Conservation (phyloP, 2,329 filamentous ascomycete species). For the Diplodia seriata region DNA sequence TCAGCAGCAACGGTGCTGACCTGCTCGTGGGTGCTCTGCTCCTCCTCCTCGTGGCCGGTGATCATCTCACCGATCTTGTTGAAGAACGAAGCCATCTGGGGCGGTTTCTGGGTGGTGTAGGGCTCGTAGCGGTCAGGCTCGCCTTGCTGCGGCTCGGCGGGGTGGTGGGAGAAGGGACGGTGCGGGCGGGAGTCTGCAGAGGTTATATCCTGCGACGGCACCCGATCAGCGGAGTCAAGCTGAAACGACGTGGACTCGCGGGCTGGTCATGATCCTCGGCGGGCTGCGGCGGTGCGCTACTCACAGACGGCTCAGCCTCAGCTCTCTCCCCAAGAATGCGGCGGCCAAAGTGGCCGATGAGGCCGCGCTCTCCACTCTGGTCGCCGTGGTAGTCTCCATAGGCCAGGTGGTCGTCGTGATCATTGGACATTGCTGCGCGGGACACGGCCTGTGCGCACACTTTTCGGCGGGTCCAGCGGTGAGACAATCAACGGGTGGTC, state of each 20-base stretch:
- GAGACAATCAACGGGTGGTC: conserved; percentile 22
- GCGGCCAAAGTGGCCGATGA: conserved; percentile 61
- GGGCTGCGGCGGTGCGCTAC: conserved; percentile 24
- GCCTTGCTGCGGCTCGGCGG: conserved; percentile 21
- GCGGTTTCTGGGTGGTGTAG: conserved; percentile 34
- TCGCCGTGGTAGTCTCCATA: conserved; percentile 60
- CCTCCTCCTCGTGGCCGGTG: conserved; percentile 16
- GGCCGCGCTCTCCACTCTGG: conserved; percentile 55
- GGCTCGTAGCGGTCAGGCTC: conserved; percentile 33
- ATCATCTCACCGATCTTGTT: conserved; percentile 59
- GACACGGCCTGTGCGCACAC: conserved; percentile 21
- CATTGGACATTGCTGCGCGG: conserved; percentile 16
- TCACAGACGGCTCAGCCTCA: conserved; percentile 32
- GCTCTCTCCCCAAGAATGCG: conserved; percentile 48
- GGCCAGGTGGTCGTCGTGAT: conserved; percentile 59
- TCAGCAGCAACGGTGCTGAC: conserved; percentile 37
- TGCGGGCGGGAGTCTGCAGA: neutral
- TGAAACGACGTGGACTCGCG: conserved; percentile 21
- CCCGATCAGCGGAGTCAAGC: conserved; percentile 23
- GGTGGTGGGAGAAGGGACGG: conserved; percentile 12
- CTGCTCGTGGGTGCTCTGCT: conserved; percentile 16
- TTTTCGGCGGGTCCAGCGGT: conserved; percentile 32
- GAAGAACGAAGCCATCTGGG: conserved; percentile 56
- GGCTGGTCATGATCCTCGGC: conserved; percentile 25
- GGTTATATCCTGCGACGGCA: conserved; percentile 24